Conservation (phyloP, 139 green algal species). For the Tetraselmis chui region DNA sequence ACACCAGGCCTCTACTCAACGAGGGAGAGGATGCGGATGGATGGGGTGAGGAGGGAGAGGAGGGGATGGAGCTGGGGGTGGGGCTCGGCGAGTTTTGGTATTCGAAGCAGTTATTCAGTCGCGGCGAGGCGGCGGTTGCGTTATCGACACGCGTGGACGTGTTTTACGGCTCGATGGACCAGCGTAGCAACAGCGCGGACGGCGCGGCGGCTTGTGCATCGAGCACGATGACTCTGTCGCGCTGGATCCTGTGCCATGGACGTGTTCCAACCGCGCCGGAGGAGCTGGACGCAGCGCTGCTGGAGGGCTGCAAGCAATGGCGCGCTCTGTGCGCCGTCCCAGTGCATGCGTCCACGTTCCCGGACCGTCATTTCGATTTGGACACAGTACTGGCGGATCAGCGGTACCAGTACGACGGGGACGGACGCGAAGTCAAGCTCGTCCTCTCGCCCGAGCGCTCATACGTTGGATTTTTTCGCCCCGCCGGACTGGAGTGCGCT, state of each 20-base stretch:
- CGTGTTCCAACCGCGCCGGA: not conserved
- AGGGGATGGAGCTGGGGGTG: too few species aligned
- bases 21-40: too few species aligned
- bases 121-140: not conserved
- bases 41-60: too few species aligned
- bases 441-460: not conserved
- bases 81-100: too few species aligned
- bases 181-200: not conserved
- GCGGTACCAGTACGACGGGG: too few species aligned
- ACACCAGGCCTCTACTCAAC: too few species aligned
- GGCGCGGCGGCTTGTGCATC: not conserved
- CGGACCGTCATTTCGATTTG: not conserved
- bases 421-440: not conserved
- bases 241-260: not conserved
- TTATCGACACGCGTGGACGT: not conserved
- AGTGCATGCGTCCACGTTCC: not conserved
- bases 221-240: not conserved
- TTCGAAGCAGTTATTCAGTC: too few species aligned
- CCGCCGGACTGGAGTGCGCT: not conserved
- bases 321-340: not conserved
- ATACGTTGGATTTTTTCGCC: not conserved
- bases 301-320: not conserved
- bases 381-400: not conserved
- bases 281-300: not conserved
- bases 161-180: not conserved